Evolutionary conservation across 495 filamentous ascomycete species (phyloP).

Genomic region (Talaromyces stipitatus): DNA sequence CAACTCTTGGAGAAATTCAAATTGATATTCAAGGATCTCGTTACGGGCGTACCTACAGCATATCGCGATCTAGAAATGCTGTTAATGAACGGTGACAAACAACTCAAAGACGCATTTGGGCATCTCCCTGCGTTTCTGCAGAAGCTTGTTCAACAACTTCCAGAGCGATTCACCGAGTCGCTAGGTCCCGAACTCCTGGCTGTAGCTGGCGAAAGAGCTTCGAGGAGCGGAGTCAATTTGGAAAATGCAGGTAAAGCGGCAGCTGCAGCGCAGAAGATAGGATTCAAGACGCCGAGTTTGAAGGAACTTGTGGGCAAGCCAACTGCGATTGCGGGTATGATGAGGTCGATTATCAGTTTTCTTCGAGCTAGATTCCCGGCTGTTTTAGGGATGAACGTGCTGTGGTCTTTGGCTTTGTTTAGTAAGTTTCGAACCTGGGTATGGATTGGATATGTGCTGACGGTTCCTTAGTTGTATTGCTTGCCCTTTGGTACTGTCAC

Average conservation of each 20-base stretch:
- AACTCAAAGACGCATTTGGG: slow-evolving; percentile 67
- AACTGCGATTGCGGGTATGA: slow-evolving; percentile 70
- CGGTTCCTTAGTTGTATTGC: slow-evolving; percentile 58
- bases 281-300: slow-evolving; percentile 50
- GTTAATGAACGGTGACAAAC: slow-evolving; percentile 69
- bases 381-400: slow-evolving; percentile 73
- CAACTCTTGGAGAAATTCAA: slow-evolving; percentile 78
- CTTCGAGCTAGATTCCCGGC: slow-evolving; percentile 78
- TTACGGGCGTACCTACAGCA: slow-evolving; percentile 86
- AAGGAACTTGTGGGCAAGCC: slow-evolving; percentile 81
- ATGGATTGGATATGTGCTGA: not conserved
- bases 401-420: slow-evolving; percentile 79
- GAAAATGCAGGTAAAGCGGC: slow-evolving; percentile 39
- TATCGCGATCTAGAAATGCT: slow-evolving; percentile 81
- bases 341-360: slow-evolving; percentile 79
- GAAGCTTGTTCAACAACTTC: slow-evolving; percentile 78
- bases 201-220: slow-evolving; percentile 60
- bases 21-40: slow-evolving; percentile 80
- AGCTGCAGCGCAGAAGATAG: slow-evolving; percentile 43
- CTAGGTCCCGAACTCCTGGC: slow-evolving; percentile 77
- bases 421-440: slow-evolving; percentile 43
- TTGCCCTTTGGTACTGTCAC: slow-evolving; percentile 95
- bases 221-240: slow-evolving; percentile 56
- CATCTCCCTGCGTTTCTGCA: slow-evolving; percentile 75
- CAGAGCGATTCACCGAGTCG: slow-evolving; percentile 65